phyloP scores from a whole-genome alignment of 768 basidiomycete species.

The Russula olivacea region DNA sequence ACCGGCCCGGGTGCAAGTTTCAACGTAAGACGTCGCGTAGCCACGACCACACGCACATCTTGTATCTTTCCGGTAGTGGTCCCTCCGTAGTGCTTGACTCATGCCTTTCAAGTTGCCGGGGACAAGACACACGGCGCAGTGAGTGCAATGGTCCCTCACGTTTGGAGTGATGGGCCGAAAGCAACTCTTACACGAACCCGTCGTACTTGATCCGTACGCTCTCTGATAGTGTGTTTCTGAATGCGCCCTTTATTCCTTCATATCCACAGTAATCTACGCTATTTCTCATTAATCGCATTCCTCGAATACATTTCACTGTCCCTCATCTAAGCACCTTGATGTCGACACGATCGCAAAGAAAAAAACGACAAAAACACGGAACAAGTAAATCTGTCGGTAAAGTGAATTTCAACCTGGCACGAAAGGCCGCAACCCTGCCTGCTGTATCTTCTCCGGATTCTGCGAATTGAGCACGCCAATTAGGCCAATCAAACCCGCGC shows the following conservation, averaged over 20 bases:
- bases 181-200: too few relatives aligned
- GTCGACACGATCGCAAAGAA: background rate
- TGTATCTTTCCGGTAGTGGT: too few relatives aligned
- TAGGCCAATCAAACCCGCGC: constrained; percentile 68
- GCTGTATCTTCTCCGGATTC: constrained; percentile 73
- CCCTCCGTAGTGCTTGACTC: too few relatives aligned
- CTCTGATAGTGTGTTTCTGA: too few relatives aligned
- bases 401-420: constrained; percentile 37
- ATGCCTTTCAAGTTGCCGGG: too few relatives aligned
- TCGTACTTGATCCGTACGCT: too few relatives aligned
- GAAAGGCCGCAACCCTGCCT: constrained; percentile 60
- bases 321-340: constrained; percentile 7
- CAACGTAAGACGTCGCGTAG: too few relatives aligned
- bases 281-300: background rate
- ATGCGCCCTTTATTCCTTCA: background rate
- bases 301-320: constrained; percentile 1
- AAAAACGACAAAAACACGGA: background rate
- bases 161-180: background rate
- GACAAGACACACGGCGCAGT: too few relatives aligned
- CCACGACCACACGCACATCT: too few relatives aligned
- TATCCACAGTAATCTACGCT: background rate
- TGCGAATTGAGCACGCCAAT: constrained; percentile 66
- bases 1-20: too few relatives aligned
- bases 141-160: constrained; percentile 46
- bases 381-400: constrained; percentile 3